These are phyloP conservation scores for Teratosphaeria nubilosa DNA, from an alignment of 2,329 filamentous ascomycete genomes.

Conservation along the genomic window DNA sequence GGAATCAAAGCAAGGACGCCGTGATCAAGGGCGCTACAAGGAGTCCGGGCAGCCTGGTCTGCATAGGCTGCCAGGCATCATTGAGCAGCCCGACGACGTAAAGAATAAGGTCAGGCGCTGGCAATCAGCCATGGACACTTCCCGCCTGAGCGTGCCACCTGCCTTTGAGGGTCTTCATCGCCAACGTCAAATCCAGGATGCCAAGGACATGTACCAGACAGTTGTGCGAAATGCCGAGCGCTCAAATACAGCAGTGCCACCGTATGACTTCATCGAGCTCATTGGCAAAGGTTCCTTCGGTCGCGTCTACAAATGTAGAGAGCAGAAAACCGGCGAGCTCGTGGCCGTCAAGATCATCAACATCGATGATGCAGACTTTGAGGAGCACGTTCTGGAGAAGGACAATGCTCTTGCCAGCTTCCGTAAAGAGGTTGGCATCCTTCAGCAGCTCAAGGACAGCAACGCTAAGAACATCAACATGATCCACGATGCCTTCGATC, in stretches of 20 bases:
- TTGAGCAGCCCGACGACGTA: not conserved
- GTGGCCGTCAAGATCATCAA: constrained; percentile 78
- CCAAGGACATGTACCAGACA: constrained; percentile 56
- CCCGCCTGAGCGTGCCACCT: constrained; percentile 16
- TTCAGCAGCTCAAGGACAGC: constrained; percentile 63
- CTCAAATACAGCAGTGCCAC: constrained; percentile 50
- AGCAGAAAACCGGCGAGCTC: constrained; percentile 36
- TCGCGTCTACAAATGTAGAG: constrained; percentile 57
- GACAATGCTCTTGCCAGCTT: constrained; percentile 50
- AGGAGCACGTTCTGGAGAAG: constrained; percentile 46
- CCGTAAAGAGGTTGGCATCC: constrained; percentile 53
- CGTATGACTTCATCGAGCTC: constrained; percentile 59
- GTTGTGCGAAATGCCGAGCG: constrained; percentile 54
- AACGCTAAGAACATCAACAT: constrained; percentile 72
- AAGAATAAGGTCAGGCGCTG: not conserved
- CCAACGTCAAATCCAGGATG: constrained; percentile 57
- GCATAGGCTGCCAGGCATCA: not conserved
- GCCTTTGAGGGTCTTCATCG: constrained; percentile 31
- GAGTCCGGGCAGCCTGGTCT: not conserved
- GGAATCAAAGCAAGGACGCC: not conserved
- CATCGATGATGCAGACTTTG: constrained; percentile 63
- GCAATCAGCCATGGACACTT: constrained; percentile 18
- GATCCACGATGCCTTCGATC: constrained; percentile 67
- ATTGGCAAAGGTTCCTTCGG: constrained; percentile 69
- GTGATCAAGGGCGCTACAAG: not conserved